Evolutionary conservation across 352 stramenopile species (phyloP).

Genomic region (Phytophthora capsici): DNA sequence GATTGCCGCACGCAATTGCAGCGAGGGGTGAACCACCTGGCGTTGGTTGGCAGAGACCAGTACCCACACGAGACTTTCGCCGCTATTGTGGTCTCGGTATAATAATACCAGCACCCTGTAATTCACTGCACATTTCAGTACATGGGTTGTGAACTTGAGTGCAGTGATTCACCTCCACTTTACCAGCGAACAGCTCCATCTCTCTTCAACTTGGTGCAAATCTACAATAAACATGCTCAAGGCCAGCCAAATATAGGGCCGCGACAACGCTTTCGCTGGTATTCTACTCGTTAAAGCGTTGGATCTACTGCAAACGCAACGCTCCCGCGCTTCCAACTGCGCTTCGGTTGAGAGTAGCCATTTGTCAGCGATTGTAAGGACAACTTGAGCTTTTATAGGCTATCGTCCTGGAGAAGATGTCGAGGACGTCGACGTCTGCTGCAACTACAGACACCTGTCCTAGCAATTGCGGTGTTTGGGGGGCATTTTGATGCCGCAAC

Average conservation of each 20-base stretch:
- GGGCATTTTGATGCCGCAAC: conserved; percentile 7
- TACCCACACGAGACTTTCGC: conserved; percentile 8
- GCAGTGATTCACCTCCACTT: conserved; percentile 7
- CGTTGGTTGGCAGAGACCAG: conserved; percentile 35
- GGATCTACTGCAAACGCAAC: conserved; percentile 20
- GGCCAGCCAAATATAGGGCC: conserved; percentile 10
- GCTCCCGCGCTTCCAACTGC: conserved; percentile 13
- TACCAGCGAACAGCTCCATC: conserved; percentile 8
- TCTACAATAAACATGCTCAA: conserved; percentile 5
- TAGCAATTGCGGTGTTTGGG: conserved; percentile 11
- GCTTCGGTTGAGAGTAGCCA: conserved; percentile 9
- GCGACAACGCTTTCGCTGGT: conserved; percentile 21
- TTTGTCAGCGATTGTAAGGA: conserved; percentile 21
- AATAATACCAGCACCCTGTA: conserved; percentile 27
- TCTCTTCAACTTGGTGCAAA: conserved; percentile 12
- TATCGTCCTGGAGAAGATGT: conserved; percentile 26
- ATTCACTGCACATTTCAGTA: conserved; percentile 10
- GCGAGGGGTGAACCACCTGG: conserved; percentile 37
- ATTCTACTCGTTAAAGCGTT: conserved; percentile 48
- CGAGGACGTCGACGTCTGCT: conserved; percentile 18
- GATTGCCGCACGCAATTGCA: conserved; percentile 51
- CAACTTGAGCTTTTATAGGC: conserved; percentile 19
- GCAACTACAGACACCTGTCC: conserved; percentile 5
- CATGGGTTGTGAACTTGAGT: conserved; percentile 5
- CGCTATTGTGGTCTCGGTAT: conserved; percentile 31